Conservation (phyloP, 495 filamentous ascomycete genomes). For the Astrothelium subdiscretum region DNA sequence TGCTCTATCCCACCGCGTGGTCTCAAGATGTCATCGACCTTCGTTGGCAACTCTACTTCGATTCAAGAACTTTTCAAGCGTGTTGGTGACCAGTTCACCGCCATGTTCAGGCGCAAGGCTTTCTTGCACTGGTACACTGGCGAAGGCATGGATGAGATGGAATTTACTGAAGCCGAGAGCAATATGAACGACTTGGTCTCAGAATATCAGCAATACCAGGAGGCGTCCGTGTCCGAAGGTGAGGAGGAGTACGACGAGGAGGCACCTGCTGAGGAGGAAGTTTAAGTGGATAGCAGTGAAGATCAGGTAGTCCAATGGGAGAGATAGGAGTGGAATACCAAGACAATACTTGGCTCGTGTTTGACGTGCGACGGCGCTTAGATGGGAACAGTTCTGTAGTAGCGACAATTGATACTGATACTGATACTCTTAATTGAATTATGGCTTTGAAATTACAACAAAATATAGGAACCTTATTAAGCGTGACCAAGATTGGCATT, state of each 20-base stretch:
- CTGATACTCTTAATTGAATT: background rate
- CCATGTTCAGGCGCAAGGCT: conserved; percentile 99
- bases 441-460: background rate
- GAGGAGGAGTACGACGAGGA: conserved; percentile 58
- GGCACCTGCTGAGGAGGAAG: conserved; percentile 37
- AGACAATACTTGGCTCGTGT: background rate
- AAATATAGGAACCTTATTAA: background rate
- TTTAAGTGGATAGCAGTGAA: conserved; percentile 20
- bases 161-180: conserved; percentile 99
- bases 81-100: conserved; percentile 98
- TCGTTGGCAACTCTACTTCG: conserved; percentile 97
- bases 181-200: conserved; percentile 99
- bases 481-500: background rate
- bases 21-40: conserved; percentile 98
- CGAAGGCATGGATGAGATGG: conserved; percentile 99
- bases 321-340: background rate
- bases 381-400: background rate
- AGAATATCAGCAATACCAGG: conserved; percentile 99
- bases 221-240: conserved; percentile 72
- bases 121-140: conserved; percentile 99
- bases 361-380: background rate
- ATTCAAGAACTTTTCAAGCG: conserved; percentile 99
- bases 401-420: background rate
- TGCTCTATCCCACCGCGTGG: conserved; percentile 98
- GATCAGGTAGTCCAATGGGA: background rate